Evolutionary conservation across 140 eudicot genomes (phyloP), one percentile per base, ranked within the genome.

Genomic region (Cichorium intybus): DNA sequence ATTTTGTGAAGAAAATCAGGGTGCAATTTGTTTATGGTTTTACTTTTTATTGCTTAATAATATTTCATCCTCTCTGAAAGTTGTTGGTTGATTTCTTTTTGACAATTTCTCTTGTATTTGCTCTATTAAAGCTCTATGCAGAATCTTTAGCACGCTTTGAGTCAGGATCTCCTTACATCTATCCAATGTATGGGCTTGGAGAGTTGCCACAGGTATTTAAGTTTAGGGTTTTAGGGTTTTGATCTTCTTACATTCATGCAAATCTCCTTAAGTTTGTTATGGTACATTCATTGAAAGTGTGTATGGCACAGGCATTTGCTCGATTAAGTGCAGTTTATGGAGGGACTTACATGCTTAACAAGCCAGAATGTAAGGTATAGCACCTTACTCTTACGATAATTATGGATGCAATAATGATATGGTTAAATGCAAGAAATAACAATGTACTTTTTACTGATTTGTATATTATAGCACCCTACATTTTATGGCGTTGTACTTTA

Each of bases 321-420:
- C 95, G 97, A 71, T 81, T 90, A 35, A 90, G 97, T 80, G 97
- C 97, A 6, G 96, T 87, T 63, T 90, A 90, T 78, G 96, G 96
- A 57, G 97, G 97, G 31, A 90, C 97, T 57, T 90, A 90, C 81
- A 90, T 90, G 96, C 90, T 90, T 61, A 84, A 84, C 86, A 90
- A 90, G 84, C 91, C 97, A 54, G 67, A 90, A 39, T 90, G 96
- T 60, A 77, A 85, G 95, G 97, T 90, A 81, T 47, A 17, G 24
- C 39, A 54, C 54, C 56, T 28, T 14, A 17, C 26, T 29, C 15
- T 2, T 31, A 29, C 5, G 8, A 11, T 31, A 58, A 26, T 58
- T 9, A 58, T 34, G 20, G 12, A 59, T 37, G 24, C 47, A 2
- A 28, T 2, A 56, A 29, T 10, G 31, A 7, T 34, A 34, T n/a